Evolutionary conservation across 140 eudicot genomes (phyloP).

Genomic region (Senecio squalidus): DNA sequence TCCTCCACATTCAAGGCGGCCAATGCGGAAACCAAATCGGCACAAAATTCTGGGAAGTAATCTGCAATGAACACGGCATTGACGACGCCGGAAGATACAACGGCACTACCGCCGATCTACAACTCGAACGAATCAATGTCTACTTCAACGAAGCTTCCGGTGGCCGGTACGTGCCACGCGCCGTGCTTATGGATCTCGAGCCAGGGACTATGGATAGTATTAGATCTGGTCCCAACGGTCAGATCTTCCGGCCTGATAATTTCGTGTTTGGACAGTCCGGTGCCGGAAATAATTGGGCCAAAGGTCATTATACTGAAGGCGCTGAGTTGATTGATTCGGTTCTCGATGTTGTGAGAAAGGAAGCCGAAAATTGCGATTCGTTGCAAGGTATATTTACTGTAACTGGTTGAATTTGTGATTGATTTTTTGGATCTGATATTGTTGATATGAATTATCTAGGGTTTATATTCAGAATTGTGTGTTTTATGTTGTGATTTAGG

Average conservation of each 20-base stretch:
- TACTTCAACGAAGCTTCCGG: constrained; percentile 87
- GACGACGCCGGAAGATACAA: constrained; percentile 59
- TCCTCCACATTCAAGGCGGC: constrained; percentile 86
- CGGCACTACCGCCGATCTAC: constrained; percentile 42
- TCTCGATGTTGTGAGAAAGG: too few species aligned
- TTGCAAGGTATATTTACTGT: too few species aligned
- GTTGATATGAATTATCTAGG: too few species aligned
- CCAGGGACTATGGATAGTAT: constrained; percentile 96
- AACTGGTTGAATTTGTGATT: too few species aligned
- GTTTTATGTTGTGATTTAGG: too few species aligned
- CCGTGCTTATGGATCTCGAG: constrained; percentile 94
- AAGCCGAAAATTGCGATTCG: too few species aligned
- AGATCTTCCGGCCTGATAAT: constrained; percentile 88
- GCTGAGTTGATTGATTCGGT: too few species aligned
- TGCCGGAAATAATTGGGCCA: constrained; percentile 90
- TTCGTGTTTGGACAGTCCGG: constrained; percentile 90
- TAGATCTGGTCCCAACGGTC: constrained; percentile 80
- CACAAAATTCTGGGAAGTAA: constrained; percentile 89
- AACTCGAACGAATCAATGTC: constrained; percentile 79
- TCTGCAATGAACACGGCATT: constrained; percentile 78
- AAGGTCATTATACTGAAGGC: too few species aligned
- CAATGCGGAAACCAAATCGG: constrained; percentile 97
- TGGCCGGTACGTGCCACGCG: constrained; percentile 85
- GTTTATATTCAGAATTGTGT: too few species aligned
- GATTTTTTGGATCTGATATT: too few species aligned